These are phyloP conservation scores for Pseudomassariella vexata DNA, from an alignment of 2,329 filamentous ascomycete genomes.

Conservation along the genomic window DNA sequence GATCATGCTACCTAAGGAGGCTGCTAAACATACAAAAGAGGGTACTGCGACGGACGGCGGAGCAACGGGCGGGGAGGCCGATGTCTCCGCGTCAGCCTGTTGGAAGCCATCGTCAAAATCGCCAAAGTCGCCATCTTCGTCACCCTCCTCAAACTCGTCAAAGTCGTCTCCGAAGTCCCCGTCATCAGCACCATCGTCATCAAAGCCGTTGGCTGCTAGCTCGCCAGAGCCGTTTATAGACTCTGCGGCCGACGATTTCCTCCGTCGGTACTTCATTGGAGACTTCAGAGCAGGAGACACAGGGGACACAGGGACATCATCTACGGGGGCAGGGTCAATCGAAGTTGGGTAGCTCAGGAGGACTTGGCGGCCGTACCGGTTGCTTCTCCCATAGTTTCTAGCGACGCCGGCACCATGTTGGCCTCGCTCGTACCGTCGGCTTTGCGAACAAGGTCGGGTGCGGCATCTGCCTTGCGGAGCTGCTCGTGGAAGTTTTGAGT, in stretches of 20 bases:
- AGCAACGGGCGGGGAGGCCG: constrained; percentile 22
- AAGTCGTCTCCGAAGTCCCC: constrained; percentile 52
- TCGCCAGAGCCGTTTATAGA: constrained; percentile 18
- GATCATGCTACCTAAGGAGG: constrained; percentile 24
- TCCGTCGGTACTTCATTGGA: constrained; percentile 18
- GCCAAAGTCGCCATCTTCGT: constrained; percentile 51
- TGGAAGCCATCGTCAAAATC: constrained; percentile 72
- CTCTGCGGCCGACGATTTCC: constrained; percentile 21
- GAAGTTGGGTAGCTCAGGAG: constrained; percentile 26
- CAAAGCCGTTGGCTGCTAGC: constrained; percentile 16
- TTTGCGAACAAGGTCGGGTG: constrained; percentile 43
- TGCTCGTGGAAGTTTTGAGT: constrained; percentile 37
- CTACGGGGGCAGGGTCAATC: constrained; percentile 30
- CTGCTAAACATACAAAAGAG: constrained; percentile 38
- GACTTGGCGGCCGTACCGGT: constrained; percentile 30
- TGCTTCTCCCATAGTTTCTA: constrained; percentile 23
- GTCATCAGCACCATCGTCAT: constrained; percentile 22
- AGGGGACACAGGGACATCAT: constrained; percentile 21
- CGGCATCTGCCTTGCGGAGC: constrained; percentile 43
- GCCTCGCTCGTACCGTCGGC: constrained; percentile 31
- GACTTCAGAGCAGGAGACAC: constrained; percentile 20
- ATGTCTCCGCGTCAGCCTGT: constrained; percentile 36
- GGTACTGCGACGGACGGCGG: constrained; percentile 29
- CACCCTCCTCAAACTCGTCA: constrained; percentile 58
- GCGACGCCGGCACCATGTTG: constrained; percentile 17